Evolutionary conservation across 75 land plant species (phyloP), one percentile per base, ranked within the genome.

Genomic region (Adiantum capillusveneris): DNA sequence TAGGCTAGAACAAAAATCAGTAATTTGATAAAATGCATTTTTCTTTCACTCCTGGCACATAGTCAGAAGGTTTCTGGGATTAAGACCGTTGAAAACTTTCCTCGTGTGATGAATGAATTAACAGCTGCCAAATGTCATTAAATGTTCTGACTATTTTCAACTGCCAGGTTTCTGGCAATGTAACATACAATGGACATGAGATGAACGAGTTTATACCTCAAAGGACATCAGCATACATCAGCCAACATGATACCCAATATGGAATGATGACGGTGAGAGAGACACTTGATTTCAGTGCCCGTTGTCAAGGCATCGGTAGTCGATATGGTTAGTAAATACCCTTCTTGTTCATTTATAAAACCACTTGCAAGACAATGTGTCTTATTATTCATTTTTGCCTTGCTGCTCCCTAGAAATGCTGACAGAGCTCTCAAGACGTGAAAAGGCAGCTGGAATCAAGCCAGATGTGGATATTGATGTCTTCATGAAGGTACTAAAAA

Each of bases 401-500:
- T 34, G 37, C 37, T 34, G 37, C 37, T 5, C 3, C 9, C 9
- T 34, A 93, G 96, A 87, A 66, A 76, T 90, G 82, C 76, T 90
- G 31, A 42, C 60, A 69, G 96, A 90, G 65, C 80, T 87, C 17
- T 57, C 78, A 11, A 76, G 81, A 59, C 70, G 91, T 56, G 96
- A 90, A 59, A 90, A 86, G 65, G 49, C 59, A 44, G 73, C 77
- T 18, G 78, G 82, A 12, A 77, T 90, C 28, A 83, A 77, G 52
- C 96, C 96, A 43, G 96, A 90, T 62, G 75, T 78, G 57, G 96
- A 86, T 75, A 77, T 86, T 21, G 96, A 90, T 70, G 62, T 80
- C 53, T 90, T 83, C 61, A 84, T 90, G 79, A 90, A 90, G 83
- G 96, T 86, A 68, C 1, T n/a, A n/a, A n/a, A n/a, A n/a, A n/a